Base-by-base conservation (phyloP, 225 moss, liverwort and hornwort genomes). In the Thuidium tamariscinum region DNA sequence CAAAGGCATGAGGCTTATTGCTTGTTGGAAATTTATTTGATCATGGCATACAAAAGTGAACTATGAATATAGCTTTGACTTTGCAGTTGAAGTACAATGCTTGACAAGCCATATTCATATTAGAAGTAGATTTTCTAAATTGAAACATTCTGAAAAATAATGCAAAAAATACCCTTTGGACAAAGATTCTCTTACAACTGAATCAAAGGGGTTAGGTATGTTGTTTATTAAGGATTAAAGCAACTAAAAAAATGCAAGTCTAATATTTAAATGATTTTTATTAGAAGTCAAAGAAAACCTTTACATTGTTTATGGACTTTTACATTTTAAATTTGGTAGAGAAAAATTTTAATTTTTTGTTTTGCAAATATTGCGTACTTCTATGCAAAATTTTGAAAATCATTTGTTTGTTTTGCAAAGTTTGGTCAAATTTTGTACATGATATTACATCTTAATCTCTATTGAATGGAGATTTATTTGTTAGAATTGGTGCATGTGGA, bases 361-460 rank as follows among this genome's bases (percentile, higher is more conserved):
- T 22, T 37, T 67, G 7, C 36, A 67, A 67, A 37, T 67, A 66
- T 66, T 36, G 2, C 6, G 16, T 4, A 66, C 3, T n/a, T 65
- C 20, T 6, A 65, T 36, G 7, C 0, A 15, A 2, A 30, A 7
- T 3, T 6, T 3, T 10, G 11, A n/a, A n/a, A 65, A 19, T 20
- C 10, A 21, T 66, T 11, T 66, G 11, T 20, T 11, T 11, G 20
- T 66, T 36, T 1, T n/a, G 1, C 3, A 10, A 19, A 65, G 11
- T 66, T 20, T 66, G 20, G 1, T 0, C 2, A 20, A 21, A 21
- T 66, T 37, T 21, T 11, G 6, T 11, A 66, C 1, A 37, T 12
- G 0, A 2, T 11, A 21, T 10, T 37, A 5, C 12, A 12, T 7
- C 37, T 66, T n/a, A 5, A n/a, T 4, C 1, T 1, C 0, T n/a